Conservation (phyloP, 2,329 filamentous ascomycete species). For the Huntiella abstrusa region DNA sequence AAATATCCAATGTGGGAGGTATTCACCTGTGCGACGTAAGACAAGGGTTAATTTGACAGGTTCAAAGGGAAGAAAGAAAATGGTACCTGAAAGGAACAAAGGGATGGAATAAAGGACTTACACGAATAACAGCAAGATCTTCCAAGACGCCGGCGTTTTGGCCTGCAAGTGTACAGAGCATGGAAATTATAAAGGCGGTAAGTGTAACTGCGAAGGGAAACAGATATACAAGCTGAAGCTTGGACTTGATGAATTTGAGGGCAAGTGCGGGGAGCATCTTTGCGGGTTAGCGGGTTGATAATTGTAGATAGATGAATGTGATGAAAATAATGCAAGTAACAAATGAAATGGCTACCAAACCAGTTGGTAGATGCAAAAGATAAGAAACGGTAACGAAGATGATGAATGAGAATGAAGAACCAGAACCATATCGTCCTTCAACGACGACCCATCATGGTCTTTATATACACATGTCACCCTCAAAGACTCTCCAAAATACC, state of each 20-base stretch:
- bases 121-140: slow-evolving; percentile 23
- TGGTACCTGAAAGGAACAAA: neutral
- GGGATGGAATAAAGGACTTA: slow-evolving; percentile 13
- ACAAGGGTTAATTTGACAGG: slow-evolving; percentile 1
- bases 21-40: slow-evolving; percentile 9
- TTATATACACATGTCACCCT: no score
- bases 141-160: slow-evolving; percentile 25
- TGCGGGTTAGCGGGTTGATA: no score
- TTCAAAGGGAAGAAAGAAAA: neutral
- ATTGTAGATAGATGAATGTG: neutral
- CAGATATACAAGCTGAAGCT: slow-evolving; percentile 17
- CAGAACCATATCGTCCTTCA: neutral
- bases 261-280: slow-evolving; percentile 6
- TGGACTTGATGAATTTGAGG: slow-evolving; percentile 5
- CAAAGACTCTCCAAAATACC: no score
- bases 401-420: neutral
- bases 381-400: neutral
- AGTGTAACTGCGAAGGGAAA: slow-evolving; percentile 21
- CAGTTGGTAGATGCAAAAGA: slow-evolving; percentile 3
- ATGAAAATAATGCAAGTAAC: neutral
- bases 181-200: slow-evolving; percentile 22
- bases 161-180: slow-evolving; percentile 23
- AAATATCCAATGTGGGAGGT: slow-evolving; percentile 6
- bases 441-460: no score
- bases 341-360: slow-evolving; percentile 4